Base-by-base conservation (phyloP, 192 early-diverging fungal species). In the Coemansia sp. region DNA sequence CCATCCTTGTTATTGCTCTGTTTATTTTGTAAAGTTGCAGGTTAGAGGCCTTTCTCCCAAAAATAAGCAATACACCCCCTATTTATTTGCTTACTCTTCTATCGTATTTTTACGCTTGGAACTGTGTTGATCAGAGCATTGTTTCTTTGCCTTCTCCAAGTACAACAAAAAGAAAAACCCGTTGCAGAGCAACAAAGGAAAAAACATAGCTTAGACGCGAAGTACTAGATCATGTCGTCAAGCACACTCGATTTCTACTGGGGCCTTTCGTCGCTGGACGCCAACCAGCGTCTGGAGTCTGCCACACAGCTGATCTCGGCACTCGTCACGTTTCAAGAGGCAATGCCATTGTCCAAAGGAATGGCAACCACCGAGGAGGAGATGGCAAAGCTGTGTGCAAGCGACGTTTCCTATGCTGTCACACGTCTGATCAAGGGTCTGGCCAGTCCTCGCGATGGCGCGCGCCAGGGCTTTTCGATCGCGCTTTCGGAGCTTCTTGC, bases 381-480 rank as follows among this genome's bases (percentile, higher is more conserved):
- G 17, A 64, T 94, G 38, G 87, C 92, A 57, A 69, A 71, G 60
- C 69, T 81, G 40, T 91, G 88, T 70, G 87, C 91, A 16, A 85
- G 86, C 45, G 94, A 96, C 64, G 89, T 97, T 17, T 73, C 90
- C 7, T 99, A 99, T 67, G 92, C 89, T 0, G 68, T 96, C 12
- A 89, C 88, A 72, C 89, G 97, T 62, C 84, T 99, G 49, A 77
- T 97, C 57, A 83, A 91, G 67, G 97, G 97, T 61, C 81, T 99
- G 48, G 86, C 93, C 28, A 91, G 89, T 51, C 86, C 90, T 10
- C 86, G 95, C 40, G 88, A 93, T 52, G 94, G 89, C 18, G 96
- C 97, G 14, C 84, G 97, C 49, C 96, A 97, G 62, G 97, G 97
- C 7, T 99, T 96, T 77, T 87, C 95, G 17, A 82, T 97, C n/a